Percentiles rank a stretch among this genome's conserved stretches.
These are phyloP conservation scores for Erysimum cheiranthoides DNA, from an alignment of 345 rosid species.

Conservation along the genomic window DNA sequence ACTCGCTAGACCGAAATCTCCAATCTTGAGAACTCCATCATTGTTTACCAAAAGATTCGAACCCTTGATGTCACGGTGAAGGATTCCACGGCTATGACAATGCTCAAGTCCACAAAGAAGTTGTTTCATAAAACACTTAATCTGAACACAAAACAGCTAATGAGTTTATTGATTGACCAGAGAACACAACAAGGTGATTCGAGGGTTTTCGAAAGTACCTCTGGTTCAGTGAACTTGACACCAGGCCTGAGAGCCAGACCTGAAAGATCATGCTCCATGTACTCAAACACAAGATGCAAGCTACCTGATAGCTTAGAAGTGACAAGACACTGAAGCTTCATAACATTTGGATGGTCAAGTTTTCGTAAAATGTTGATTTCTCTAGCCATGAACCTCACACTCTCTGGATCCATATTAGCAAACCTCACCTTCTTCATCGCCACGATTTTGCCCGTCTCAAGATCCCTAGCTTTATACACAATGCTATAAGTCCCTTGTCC, in stretches of 20 bases:
- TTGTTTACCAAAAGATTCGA: slow-evolving; percentile 77
- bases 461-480: slow-evolving; percentile 82
- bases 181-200: slow-evolving; percentile 14
- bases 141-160: slow-evolving; percentile 46
- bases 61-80: slow-evolving; percentile 95
- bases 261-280: slow-evolving; percentile 96
- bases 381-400: slow-evolving; percentile 95
- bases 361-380: slow-evolving; percentile 79
- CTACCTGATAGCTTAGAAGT: slow-evolving; percentile 80
- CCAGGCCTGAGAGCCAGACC: slow-evolving; percentile 81
- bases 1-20: slow-evolving; percentile 86
- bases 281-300: slow-evolving; percentile 87
- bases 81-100: slow-evolving; percentile 81
- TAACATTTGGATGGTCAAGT: slow-evolving; percentile 85
- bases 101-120: slow-evolving; percentile 80
- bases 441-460: slow-evolving; percentile 69
- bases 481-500: slow-evolving; percentile 96
- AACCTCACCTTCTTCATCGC: slow-evolving; percentile 97
- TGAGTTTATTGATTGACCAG: neutral
- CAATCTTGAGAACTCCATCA: slow-evolving; percentile 87
- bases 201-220: slow-evolving; percentile 49
- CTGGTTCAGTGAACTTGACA: slow-evolving; percentile 75
- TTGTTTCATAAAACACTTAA: slow-evolving; percentile 84
- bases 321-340: slow-evolving; percentile 85
- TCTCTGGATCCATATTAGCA: slow-evolving; percentile 85